Evolutionary conservation across 305 asterid species (phyloP), one percentile per base, ranked within the genome.

Genomic region (Solanum hybrid): DNA sequence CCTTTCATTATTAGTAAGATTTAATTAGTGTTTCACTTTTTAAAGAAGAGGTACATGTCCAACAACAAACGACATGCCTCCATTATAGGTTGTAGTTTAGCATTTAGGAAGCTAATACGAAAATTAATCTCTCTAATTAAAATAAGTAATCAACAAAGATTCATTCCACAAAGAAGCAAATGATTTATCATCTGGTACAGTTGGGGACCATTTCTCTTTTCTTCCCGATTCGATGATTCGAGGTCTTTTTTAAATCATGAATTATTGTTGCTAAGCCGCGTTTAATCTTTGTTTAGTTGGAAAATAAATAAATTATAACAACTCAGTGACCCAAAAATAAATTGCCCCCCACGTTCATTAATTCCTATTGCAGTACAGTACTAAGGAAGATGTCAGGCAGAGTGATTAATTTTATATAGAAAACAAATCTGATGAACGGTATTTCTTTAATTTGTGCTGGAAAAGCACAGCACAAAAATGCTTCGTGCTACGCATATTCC

Each of bases 21-120:
- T 78, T 29, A 85, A 85, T 57, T 85, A 57, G 20, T 85, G 77
- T 22, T 85, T 17, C 88, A 57, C 88, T 85, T 85, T 85, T 85
- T 85, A 85, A 38, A 61, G 22, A 88, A 92, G 96, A 96, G 98
- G 95, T 95, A 94, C 97, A 95, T 95, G 98, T 94, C 95, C 79
- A 93, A 34, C 57, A 86, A 92, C 91, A 89, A 91, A 90, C 90
- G 93, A 94, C 97, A 95, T 94, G 96, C 96, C 94, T 91, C 95
- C 95, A 90, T 91, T 90, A 90, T 34, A 93, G 93, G 94, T 61
- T 92, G 90, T 81, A 90, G 92, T 88, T 78, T n/a, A 75, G 89
- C 79, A 39, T 88, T 88, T 39, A 27, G 77, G 89, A 94, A 89
- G 87, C 91, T 88, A 87, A 87, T 37, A 82, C 41, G 70, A 90